Conservation (phyloP, 2,329 filamentous ascomycete species). For the Alternaria burnsii region DNA sequence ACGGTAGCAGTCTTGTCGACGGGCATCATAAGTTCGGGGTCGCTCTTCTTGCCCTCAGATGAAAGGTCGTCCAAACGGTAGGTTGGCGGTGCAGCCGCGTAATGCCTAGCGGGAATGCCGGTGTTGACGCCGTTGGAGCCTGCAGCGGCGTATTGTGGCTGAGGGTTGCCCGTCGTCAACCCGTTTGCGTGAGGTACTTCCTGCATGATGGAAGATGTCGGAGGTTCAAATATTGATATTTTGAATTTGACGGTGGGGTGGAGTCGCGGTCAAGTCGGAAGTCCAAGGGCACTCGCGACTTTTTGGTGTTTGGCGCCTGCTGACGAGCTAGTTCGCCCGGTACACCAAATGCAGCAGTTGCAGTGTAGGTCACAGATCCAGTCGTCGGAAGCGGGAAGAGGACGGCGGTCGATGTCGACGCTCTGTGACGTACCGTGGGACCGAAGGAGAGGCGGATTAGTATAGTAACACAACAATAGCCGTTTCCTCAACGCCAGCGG, state of each 20-base stretch:
- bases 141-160: neutral
- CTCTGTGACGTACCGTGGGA: constrained; percentile 12
- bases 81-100: constrained; percentile 26
- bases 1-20: constrained; percentile 44
- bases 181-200: constrained; percentile 23
- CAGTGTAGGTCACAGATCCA: constrained; percentile 31
- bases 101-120: constrained; percentile 8
- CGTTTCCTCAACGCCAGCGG: constrained; percentile 2
- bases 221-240: neutral
- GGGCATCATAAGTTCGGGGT: constrained; percentile 41
- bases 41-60: constrained; percentile 45
- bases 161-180: constrained; percentile 12
- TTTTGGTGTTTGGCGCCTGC: constrained; percentile 24
- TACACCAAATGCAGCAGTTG: constrained; percentile 26
- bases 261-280: neutral
- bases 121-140: constrained; percentile 4
- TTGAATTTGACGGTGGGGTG: neutral
- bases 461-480: constrained; percentile 3
- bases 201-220: constrained; percentile 26
- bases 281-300: constrained; percentile 16
- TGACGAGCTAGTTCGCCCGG: constrained; percentile 20
- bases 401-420: constrained; percentile 8
- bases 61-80: constrained; percentile 35
- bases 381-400: constrained; percentile 11
- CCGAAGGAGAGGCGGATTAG: constrained; percentile 1